phyloP scores from a whole-genome alignment of 257 asterid species.

The Apocynum venetum region DNA sequence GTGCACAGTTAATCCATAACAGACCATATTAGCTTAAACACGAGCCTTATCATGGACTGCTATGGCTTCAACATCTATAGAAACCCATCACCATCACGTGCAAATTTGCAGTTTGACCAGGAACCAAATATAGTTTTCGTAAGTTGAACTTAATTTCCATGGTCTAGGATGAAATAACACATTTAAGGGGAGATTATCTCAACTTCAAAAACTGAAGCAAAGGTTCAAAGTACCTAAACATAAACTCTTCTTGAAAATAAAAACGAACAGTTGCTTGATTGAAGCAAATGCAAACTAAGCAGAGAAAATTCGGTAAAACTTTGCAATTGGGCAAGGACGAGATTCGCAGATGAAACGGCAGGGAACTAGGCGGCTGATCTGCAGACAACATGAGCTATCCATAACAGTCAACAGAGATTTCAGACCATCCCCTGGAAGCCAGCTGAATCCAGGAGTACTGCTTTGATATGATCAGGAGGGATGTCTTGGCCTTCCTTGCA shows the following conservation, averaged over 20 bases:
- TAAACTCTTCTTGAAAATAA: neutral
- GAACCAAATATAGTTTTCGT: neutral
- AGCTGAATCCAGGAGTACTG: constrained; percentile 72
- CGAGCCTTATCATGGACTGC: neutral
- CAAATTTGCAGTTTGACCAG: neutral
- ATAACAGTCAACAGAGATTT: neutral
- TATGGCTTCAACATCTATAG: neutral
- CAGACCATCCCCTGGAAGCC: constrained; percentile 67
- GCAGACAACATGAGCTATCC: neutral
- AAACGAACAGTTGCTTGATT: neutral
- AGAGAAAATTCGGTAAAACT: neutral
- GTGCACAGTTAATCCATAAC: neutral
- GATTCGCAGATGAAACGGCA: neutral
- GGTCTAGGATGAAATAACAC: neutral
- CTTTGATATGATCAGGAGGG: constrained; percentile 78
- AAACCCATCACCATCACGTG: neutral
- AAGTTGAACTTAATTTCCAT: neutral
- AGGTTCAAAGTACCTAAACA: neutral
- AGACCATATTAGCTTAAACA: neutral
- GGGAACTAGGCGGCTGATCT: constrained; percentile 8
- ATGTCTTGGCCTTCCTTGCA: constrained; percentile 71
- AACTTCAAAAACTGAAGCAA: neutral
- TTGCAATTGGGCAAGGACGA: neutral
- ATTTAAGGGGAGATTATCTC: neutral
- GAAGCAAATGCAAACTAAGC: constrained; percentile 4